Percentiles rank a stretch among this genome's conserved stretches.
phyloP scores from a whole-genome alignment of 1,284 basidiomycete genomes.

The Microbotryum silenes-acaulis region DNA sequence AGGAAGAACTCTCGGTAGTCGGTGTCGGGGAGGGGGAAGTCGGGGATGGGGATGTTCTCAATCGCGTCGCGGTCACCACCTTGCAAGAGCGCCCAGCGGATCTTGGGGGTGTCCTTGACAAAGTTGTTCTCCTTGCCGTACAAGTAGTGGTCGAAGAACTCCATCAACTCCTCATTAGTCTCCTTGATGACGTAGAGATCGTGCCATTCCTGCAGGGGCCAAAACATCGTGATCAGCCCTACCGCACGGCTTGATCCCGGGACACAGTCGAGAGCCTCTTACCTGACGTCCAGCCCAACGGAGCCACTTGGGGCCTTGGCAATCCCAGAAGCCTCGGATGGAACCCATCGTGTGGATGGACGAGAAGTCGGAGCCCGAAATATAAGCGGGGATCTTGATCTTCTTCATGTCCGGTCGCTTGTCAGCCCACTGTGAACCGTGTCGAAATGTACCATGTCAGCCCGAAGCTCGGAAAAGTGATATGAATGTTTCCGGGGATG shows the following conservation, averaged over 20 bases:
- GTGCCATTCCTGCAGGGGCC: constrained; percentile 11
- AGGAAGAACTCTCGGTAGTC: constrained; percentile 28
- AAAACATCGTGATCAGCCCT: background rate
- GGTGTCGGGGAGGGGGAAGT: constrained; percentile 27
- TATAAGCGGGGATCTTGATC: constrained; percentile 34
- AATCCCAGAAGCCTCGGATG: constrained; percentile 26
- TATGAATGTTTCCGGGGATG: background rate
- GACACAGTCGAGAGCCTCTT: background rate
- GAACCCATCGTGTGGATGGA: constrained; percentile 28
- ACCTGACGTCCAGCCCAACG: constrained; percentile 28
- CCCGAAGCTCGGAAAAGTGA: no score
- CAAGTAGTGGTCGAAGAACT: constrained; percentile 34
- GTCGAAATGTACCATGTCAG: background rate
- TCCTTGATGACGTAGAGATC: constrained; percentile 22
- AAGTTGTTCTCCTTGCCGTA: constrained; percentile 33
- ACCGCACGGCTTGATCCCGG: background rate
- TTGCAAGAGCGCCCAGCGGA: constrained; percentile 24
- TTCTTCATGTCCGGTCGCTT: constrained; percentile 33
- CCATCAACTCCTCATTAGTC: constrained; percentile 28
- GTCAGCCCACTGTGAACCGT: constrained; percentile 24
- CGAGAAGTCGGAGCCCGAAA: constrained; percentile 33
- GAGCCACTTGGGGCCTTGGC: constrained; percentile 29
- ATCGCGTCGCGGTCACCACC: constrained; percentile 26
- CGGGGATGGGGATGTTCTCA: constrained; percentile 20
- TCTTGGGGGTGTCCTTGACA: constrained; percentile 28